These are phyloP conservation scores for Aureobasidium subglaciale DNA, from an alignment of 2,329 filamentous ascomycete genomes.

Conservation along the genomic window DNA sequence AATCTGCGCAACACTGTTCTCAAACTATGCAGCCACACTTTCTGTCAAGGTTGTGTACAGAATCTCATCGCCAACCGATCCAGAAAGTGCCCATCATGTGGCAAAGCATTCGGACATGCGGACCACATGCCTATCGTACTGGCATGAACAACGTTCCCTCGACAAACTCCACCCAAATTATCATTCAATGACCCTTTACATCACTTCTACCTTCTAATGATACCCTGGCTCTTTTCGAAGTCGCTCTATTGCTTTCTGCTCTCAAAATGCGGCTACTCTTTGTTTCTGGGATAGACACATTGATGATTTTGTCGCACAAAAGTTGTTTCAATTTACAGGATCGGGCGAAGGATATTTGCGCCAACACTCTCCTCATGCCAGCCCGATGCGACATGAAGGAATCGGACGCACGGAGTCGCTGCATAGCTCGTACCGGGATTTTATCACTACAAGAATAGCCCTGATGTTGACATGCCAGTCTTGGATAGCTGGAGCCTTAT, in stretches of 20 bases:
- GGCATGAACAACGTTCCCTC: conserved; percentile 7
- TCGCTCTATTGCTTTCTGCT: neutral
- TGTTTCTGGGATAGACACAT: neutral
- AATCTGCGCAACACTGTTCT: conserved; percentile 92
- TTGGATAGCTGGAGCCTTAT: neutral
- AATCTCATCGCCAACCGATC: conserved; percentile 83
- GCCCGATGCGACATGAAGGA: neutral
- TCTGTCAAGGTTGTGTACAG: conserved; percentile 86
- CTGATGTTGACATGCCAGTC: neutral
- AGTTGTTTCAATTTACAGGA: neutral
- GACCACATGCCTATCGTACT: conserved; percentile 64
- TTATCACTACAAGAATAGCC: neutral
- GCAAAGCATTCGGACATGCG: conserved; percentile 80
- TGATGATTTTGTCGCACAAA: neutral
- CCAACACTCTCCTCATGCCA: neutral
- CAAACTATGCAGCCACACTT: conserved; percentile 90
- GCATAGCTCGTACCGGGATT: no score
- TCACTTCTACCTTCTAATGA: neutral
- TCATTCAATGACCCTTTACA: neutral
- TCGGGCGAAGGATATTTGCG: neutral
- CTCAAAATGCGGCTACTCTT: neutral
- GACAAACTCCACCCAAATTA: neutral
- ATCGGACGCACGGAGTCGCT: neutral
- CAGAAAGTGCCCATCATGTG: conserved; percentile 92
- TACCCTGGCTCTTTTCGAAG: neutral